Percentiles rank a stretch among this genome's conserved stretches.
Evolutionary conservation across 208 protist species (phyloP).

Genomic region (Wallacemonas collosoma): DNA sequence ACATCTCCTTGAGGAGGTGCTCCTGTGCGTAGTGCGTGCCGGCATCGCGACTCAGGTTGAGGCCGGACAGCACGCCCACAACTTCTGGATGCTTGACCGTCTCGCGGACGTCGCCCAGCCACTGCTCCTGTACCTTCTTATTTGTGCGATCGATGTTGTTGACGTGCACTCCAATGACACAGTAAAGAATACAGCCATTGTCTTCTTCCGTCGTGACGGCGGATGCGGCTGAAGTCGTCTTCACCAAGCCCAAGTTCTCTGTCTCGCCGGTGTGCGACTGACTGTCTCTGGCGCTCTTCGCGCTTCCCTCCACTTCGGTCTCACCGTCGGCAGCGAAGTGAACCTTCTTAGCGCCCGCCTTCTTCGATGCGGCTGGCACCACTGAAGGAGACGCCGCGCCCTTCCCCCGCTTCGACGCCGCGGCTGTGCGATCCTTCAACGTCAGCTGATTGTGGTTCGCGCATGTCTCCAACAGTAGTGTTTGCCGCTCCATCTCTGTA

Average conservation of each 20-base stretch:
- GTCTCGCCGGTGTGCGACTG: too few species aligned
- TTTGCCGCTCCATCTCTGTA: constrained; percentile 70
- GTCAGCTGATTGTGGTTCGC: constrained; percentile 51
- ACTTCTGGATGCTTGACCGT: constrained; percentile 52
- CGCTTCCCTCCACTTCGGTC: not conserved
- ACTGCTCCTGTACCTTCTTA: constrained; percentile 63
- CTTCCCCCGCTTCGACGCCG: not conserved
- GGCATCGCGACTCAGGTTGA: constrained; percentile 63
- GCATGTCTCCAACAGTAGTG: constrained; percentile 60
- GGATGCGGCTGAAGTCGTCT: constrained; percentile 9
- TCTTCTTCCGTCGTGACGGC: constrained; percentile 6
- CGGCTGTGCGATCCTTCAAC: not conserved
- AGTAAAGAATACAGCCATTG: constrained; percentile 44
- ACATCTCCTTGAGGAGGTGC: constrained; percentile 49
- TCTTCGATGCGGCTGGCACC: not conserved
- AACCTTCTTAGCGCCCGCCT: constrained; percentile 13
- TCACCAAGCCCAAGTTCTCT: not conserved
- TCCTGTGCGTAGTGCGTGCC: constrained; percentile 84
- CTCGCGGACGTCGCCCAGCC: constrained; percentile 52
- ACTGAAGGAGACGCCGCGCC: not conserved
- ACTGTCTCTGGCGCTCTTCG: too few species aligned
- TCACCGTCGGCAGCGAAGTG: constrained; percentile 11
- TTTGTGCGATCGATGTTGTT: constrained; percentile 84
- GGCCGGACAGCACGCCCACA: constrained; percentile 66
- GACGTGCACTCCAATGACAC: constrained; percentile 71